Percentiles rank a stretch among this genome's conserved stretches.
phyloP scores from a whole-genome alignment of 345 rosid species.

The Isatis tinctoria region DNA sequence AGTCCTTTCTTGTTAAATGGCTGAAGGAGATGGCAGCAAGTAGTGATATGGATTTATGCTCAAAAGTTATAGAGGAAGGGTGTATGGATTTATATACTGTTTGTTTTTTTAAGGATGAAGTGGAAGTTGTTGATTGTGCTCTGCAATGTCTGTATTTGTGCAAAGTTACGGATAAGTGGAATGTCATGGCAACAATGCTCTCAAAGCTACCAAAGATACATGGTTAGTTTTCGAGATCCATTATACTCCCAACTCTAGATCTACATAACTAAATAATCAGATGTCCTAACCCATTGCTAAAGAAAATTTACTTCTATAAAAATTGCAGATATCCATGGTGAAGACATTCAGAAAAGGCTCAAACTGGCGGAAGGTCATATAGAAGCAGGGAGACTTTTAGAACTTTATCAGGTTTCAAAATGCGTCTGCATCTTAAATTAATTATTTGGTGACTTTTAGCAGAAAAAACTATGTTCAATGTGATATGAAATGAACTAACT shows the following conservation, averaged over 20 bases:
- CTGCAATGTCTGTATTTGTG: slow-evolving; percentile 77
- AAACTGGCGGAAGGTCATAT: slow-evolving; percentile 79
- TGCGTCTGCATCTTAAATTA: slow-evolving; percentile 8
- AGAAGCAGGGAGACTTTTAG: slow-evolving; percentile 89
- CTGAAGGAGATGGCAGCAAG: slow-evolving; percentile 72
- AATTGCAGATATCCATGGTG: slow-evolving; percentile 39
- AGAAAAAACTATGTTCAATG: background rate
- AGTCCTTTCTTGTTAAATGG: slow-evolving; percentile 86
- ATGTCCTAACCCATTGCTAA: slow-evolving; percentile 2
- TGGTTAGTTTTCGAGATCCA: slow-evolving; percentile 42
- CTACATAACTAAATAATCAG: background rate
- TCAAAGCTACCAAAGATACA: slow-evolving; percentile 75
- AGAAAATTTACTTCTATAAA: slow-evolving; percentile 32
- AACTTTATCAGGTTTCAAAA: slow-evolving; percentile 70
- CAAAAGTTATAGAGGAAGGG: slow-evolving; percentile 80
- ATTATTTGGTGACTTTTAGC: slow-evolving; percentile 10
- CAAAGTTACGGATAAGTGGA: slow-evolving; percentile 77
- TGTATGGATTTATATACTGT: slow-evolving; percentile 50
- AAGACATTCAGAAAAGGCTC: slow-evolving; percentile 54
- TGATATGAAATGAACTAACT: slow-evolving; percentile 10
- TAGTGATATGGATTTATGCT: slow-evolving; percentile 69
- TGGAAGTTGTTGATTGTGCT: slow-evolving; percentile 75
- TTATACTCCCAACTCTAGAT: background rate
- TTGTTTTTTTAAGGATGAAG: slow-evolving; percentile 64
- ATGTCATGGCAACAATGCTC: slow-evolving; percentile 69